phyloP scores from a whole-genome alignment of 1,139 yeast genomes.

The Kodamaea arcana region DNA sequence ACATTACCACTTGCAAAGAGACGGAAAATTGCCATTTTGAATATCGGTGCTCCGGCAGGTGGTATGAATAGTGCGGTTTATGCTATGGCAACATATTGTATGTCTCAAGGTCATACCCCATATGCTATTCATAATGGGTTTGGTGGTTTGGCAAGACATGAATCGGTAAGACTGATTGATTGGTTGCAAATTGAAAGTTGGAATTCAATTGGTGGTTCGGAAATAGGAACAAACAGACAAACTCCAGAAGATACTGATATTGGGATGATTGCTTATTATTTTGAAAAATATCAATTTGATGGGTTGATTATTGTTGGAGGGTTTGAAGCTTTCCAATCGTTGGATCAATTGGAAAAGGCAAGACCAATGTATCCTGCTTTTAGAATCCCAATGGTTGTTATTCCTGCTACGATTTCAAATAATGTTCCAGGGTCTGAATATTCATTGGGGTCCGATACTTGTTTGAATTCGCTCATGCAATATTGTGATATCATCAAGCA shows the following conservation, averaged over 20 bases:
- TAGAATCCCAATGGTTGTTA: conserved; percentile 87
- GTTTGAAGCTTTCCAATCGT: conserved; percentile 84
- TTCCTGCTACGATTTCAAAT: conserved; percentile 96
- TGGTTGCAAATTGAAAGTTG: conserved; percentile 91
- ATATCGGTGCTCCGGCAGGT: conserved; percentile 96
- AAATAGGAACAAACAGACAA: conserved; percentile 88
- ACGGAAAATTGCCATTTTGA: conserved; percentile 73
- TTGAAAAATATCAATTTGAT: conserved; percentile 79
- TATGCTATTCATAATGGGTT: conserved; percentile 90
- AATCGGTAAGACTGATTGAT: conserved; percentile 62
- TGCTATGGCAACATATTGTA: conserved; percentile 86
- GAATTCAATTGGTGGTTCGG: conserved; percentile 92
- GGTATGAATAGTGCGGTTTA: conserved; percentile 92
- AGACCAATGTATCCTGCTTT: conserved; percentile 78
- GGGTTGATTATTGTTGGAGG: conserved; percentile 93
- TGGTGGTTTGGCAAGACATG: conserved; percentile 82
- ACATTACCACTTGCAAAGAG: conserved; percentile 52
- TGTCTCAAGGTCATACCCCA: conserved; percentile 85
- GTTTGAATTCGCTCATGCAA: conserved; percentile 81
- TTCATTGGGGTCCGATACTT: conserved; percentile 90
- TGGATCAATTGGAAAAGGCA: conserved; percentile 73
- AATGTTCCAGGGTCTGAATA: conserved; percentile 97
- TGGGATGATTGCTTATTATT: conserved; percentile 86
- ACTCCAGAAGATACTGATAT: conserved; percentile 72
- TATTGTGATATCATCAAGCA: conserved; percentile 96